Evolutionary conservation across 2,329 filamentous ascomycete species (phyloP).

Genomic region (Nothopassalora personata): DNA sequence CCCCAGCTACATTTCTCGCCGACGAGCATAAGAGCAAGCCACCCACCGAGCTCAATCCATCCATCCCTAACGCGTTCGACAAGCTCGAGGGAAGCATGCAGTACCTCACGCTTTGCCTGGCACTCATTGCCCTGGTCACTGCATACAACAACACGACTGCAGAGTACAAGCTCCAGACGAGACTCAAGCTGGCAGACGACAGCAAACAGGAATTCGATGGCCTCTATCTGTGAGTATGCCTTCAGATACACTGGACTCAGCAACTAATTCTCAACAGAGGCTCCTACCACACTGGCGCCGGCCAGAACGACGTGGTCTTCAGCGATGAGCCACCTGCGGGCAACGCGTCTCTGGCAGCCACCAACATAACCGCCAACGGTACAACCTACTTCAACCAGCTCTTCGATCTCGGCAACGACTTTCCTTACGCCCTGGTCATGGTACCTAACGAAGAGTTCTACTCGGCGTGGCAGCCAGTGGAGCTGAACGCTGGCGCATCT

Average conservation of each 20-base stretch:
- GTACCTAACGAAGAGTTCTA: constrained; percentile 23
- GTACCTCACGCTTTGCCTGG: constrained; percentile 12
- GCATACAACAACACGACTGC: constrained; percentile 25
- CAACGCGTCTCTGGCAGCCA: constrained; percentile 26
- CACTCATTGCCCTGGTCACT: constrained; percentile 15
- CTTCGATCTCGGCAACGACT: constrained; percentile 30
- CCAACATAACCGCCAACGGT: constrained; percentile 22
- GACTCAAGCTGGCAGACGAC: constrained; percentile 21
- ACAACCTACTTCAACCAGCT: constrained; percentile 23
- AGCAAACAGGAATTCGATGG: constrained; percentile 22
- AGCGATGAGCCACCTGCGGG: constrained; percentile 9
- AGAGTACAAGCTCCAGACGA: constrained; percentile 28
- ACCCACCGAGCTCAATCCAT: not conserved
- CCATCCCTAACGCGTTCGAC: not conserved
- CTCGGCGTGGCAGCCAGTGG: constrained; percentile 30
- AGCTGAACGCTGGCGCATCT: constrained; percentile 26
- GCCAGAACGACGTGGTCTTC: constrained; percentile 28
- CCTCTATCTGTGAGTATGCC: constrained; percentile 25
- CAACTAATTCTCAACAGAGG: not conserved
- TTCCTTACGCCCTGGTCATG: constrained; percentile 25
- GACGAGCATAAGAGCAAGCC: not conserved
- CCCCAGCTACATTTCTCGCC: not conserved
- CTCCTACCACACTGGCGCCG: constrained; percentile 28
- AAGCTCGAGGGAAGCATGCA: constrained; percentile 13
- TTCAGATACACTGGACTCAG: not conserved